Percentiles rank a stretch among this genome's conserved stretches.
phyloP scores from a whole-genome alignment of 2,329 filamentous ascomycete species.

The Claviceps digitariae region DNA sequence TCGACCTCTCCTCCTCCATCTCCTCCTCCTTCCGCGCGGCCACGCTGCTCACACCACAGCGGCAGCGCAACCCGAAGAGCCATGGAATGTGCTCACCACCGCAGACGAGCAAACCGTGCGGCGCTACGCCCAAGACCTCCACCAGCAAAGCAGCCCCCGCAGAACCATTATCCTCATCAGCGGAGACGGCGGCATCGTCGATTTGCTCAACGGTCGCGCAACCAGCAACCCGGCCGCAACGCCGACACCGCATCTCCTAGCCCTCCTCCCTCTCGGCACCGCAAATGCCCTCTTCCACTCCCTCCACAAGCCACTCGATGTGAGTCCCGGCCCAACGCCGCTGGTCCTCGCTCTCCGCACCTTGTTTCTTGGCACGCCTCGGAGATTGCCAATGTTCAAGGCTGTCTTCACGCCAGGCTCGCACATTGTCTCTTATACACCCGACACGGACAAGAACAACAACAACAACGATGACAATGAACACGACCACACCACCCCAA shows the following conservation, averaged over 20 bases:
- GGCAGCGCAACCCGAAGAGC: neutral
- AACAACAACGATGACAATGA: neutral
- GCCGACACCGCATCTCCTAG: slow-evolving; percentile 28
- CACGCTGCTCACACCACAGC: neutral
- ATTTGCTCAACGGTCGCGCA: slow-evolving; percentile 54
- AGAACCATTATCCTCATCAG: slow-evolving; percentile 61
- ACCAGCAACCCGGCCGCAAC: neutral
- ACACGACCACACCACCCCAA: neutral
- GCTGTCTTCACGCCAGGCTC: slow-evolving; percentile 48
- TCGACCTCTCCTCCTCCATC: slow-evolving; percentile 35
- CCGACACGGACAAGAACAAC: neutral
- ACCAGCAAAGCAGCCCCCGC: slow-evolving; percentile 5
- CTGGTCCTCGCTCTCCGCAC: slow-evolving; percentile 40
- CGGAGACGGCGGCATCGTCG: slow-evolving; percentile 76
- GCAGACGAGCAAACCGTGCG: slow-evolving; percentile 48
- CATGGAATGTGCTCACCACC: slow-evolving; percentile 41
- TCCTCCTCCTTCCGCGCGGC: slow-evolving; percentile 27
- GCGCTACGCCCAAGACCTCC: slow-evolving; percentile 39
- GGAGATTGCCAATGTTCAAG: slow-evolving; percentile 47
- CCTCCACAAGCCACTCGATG: slow-evolving; percentile 43
- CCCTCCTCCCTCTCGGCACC: slow-evolving; percentile 47
- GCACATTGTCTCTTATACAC: slow-evolving; percentile 27
- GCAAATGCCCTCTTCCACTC: slow-evolving; percentile 54
- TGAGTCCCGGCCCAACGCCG: slow-evolving; percentile 21
- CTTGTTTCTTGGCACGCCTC: slow-evolving; percentile 42